Percentiles rank a stretch among this genome's conserved stretches.
Evolutionary conservation across 1,284 basidiomycete species (phyloP).

Genomic region (Stygiomarasmius scandens): DNA sequence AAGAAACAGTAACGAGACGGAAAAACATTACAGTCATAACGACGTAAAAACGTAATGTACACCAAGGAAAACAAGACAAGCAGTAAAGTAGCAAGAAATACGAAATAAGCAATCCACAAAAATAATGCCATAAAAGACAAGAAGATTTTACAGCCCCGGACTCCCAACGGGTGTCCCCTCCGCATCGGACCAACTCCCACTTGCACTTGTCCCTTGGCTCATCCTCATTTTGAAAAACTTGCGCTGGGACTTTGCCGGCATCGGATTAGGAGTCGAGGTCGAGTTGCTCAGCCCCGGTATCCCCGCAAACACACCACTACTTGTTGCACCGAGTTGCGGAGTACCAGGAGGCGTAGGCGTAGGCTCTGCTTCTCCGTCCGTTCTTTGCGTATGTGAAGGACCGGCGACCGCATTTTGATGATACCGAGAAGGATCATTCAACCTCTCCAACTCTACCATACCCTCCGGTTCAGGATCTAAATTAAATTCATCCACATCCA

Average conservation of each 20-base stretch:
- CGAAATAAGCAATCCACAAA: not conserved
- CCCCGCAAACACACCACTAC: too few relatives aligned
- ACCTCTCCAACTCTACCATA: not conserved
- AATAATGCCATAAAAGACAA: not conserved
- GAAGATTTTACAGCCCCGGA: conserved; percentile 55
- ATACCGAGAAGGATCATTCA: not conserved
- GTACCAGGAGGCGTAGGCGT: not conserved
- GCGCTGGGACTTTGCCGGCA: not conserved
- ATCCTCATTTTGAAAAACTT: conserved; percentile 1
- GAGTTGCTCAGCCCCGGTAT: too few relatives aligned
- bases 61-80: not conserved
- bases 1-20: not conserved
- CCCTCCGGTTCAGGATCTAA: not conserved
- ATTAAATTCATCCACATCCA: not conserved
- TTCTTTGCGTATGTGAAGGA: too few relatives aligned
- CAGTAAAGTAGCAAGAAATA: not conserved
- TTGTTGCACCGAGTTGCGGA: not conserved
- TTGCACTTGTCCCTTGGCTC: not conserved
- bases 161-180: not conserved
- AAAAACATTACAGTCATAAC: not conserved
- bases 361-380: not conserved
- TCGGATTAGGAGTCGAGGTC: not conserved
- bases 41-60: not conserved
- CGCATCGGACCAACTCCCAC: too few relatives aligned
- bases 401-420: too few relatives aligned